These are phyloP conservation scores for Lathyrus aphaca DNA, from an alignment of 306 rosid genomes.

Conservation along the genomic window DNA sequence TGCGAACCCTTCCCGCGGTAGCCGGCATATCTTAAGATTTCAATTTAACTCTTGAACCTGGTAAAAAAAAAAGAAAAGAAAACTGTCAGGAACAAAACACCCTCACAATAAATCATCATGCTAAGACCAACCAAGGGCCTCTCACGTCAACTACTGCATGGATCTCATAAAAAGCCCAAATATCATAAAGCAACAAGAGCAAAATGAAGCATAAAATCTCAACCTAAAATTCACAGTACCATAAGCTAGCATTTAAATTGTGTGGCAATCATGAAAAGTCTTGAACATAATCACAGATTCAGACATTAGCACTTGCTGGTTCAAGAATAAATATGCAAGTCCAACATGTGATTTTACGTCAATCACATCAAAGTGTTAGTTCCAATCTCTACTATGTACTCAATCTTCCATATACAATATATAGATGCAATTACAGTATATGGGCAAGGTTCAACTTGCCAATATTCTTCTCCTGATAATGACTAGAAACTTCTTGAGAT, in stretches of 20 bases:
- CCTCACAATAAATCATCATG: neutral
- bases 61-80: neutral
- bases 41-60: conserved; percentile 35
- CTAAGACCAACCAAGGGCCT: neutral
- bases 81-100: neutral
- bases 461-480: neutral
- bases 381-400: neutral
- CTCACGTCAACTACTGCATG: neutral
- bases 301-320: neutral
- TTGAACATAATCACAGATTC: neutral
- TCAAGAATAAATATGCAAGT: neutral
- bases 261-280: neutral
- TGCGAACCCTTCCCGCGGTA: conserved; percentile 97
- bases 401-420: neutral
- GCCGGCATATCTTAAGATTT: conserved; percentile 77
- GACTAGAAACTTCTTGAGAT: neutral
- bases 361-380: neutral
- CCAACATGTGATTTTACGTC: neutral
- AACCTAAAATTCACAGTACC: neutral
- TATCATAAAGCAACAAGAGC: neutral
- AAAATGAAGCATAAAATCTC: neutral
- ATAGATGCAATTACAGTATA: neutral
- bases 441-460: neutral
- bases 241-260: neutral
- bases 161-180: neutral